Evolutionary conservation across 495 filamentous ascomycete species (phyloP), one percentile per base, ranked within the genome.

Genomic region (Aspergillus ostianus): DNA sequence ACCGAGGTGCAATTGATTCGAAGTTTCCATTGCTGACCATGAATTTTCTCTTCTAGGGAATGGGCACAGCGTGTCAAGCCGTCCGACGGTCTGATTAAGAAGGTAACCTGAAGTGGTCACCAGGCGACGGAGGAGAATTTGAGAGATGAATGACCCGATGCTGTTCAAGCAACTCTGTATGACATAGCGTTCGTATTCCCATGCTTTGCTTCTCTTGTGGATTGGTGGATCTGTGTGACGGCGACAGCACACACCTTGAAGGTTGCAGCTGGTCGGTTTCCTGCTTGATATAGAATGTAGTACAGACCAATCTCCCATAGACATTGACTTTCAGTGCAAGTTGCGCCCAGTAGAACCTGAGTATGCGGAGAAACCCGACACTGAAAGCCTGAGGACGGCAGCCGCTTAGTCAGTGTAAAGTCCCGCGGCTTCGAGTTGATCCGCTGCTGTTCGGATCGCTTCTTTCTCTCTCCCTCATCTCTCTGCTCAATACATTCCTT

Each of bases 61-160:
- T 92, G 88, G 88, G 89, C 89, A 20, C 87, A 90, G 64, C 80
- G 87, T 46, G 85, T 87, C 6, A 80, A 80, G 67, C 80, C 80
- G 56, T 73, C 76, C 4, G 84, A 85, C 62, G 77, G 79, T 13
- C 73, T 91, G 45, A 89, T 91, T 56, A 79, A 76, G 64, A 87
- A 84, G 66, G 61, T 66, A 29, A 67, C 61, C 53, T 73, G 69
- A 56, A 51, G 23, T 23, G 26, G n/a, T 30, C 19, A 48, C 20
- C 29, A 30, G 60, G 66, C 46, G 51, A 17, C 1, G 23, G 18
- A 23, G 9, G 21, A 5, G 18, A 27, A 17, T 17, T 6, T 20
- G 54, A 32, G 8, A 32, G 30, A 6, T n/a, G 27, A 63, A 56
- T 60, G 52, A 58, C 29, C 65, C 74, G 51, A 62, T 47, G 65